phyloP scores from a whole-genome alignment of 345 rosid genomes.

The Carallia pectinifolia region DNA sequence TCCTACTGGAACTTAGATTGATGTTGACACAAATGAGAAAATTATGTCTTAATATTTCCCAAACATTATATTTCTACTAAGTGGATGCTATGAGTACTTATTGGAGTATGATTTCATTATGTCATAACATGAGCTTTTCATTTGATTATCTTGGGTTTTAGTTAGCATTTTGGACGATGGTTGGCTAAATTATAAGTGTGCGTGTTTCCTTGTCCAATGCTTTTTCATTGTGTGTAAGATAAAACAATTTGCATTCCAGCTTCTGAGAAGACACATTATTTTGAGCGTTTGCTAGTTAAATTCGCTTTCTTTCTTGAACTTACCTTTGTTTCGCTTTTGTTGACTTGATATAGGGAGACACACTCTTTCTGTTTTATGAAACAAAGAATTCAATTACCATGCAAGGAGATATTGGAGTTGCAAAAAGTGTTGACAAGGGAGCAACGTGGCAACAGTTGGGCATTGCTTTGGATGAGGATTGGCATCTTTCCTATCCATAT shows the following conservation, averaged over 20 bases:
- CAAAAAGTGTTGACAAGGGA: conserved; percentile 76
- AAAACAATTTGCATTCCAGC: background rate
- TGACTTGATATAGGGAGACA: conserved; percentile 54
- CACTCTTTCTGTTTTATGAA: conserved; percentile 71
- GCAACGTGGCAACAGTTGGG: conserved; percentile 94
- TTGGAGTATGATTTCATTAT: too few relatives aligned
- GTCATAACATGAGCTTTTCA: too few relatives aligned
- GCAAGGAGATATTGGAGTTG: conserved; percentile 97
- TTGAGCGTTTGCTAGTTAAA: background rate
- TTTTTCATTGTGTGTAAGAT: background rate
- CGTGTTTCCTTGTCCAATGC: background rate
- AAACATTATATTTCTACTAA: too few relatives aligned
- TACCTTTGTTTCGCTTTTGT: background rate
- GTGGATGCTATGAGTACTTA: too few relatives aligned
- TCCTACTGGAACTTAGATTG: too few relatives aligned
- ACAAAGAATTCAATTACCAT: conserved; percentile 71
- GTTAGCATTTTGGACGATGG: too few relatives aligned
- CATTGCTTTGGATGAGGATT: conserved; percentile 82
- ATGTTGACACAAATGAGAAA: too few relatives aligned
- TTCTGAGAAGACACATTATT: conserved; percentile 6
- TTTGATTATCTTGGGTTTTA: too few relatives aligned
- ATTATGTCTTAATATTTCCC: too few relatives aligned
- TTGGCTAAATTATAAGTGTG: too few relatives aligned
- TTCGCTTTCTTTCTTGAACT: background rate
- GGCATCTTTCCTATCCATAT: conserved; percentile 95